Evolutionary conservation across 768 basidiomycete species (phyloP), one percentile per base, ranked within the genome.

Genomic region (Leccinum aurantiacum): DNA sequence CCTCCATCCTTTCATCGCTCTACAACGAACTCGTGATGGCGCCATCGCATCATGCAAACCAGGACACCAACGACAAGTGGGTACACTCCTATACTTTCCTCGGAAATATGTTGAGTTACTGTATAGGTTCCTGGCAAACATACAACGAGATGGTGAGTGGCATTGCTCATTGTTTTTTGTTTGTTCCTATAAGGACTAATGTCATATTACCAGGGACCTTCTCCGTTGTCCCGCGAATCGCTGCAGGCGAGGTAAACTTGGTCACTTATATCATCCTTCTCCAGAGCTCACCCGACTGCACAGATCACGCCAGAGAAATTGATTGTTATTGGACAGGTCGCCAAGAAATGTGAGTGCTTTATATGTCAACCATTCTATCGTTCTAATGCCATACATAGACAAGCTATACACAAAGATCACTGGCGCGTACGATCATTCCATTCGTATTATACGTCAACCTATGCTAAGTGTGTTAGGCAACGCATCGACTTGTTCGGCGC

Each of bases 401-500:
- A 74, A 75, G 2, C 70, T 91, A 22, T 90, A 91, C 68, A 89
- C 88, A 31, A 85, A 85, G 71, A 80, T 83, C 56, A 82, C 79
- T 7, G 78, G 78, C 48, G 77, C 70, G 72, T 73, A 41, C 17
- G 17, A n/a, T 41, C n/a, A 41, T 41, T 41, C 2, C 38, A 41
- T 41, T n/a, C 38, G 17, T n/a, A 9, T 41, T n/a, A 41, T 41
- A n/a, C 4, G 0, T 41, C 38, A 41, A 33, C 38, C 38, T n/a
- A n/a, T n/a, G 3, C 9, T n/a, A 41, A 41, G 38, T 41, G 8
- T 41, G 38, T 41, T 19, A 81, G 81, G 1, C 86, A 87, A 66
- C 83, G 87, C 22, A 82, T 90, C 59, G 88, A 90, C 65, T 69
- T 90, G 68, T 89, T 90, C 61, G 89, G 89, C 4, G 88, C 88